Evolutionary conservation across 768 basidiomycete genomes (phyloP).

Genomic region (Amanita rimosa): DNA sequence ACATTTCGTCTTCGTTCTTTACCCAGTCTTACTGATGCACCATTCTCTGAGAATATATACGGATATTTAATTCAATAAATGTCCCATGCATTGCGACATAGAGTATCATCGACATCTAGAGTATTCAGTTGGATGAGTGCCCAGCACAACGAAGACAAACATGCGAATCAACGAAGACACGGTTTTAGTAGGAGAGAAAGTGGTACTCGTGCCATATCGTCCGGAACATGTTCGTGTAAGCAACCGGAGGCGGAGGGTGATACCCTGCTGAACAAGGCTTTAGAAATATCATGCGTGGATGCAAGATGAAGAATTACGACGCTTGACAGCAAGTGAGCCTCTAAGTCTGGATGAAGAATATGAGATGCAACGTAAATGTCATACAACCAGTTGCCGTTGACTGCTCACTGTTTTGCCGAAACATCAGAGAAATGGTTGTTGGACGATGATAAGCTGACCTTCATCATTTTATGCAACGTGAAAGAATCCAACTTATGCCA

Average conservation of each 20-base stretch:
- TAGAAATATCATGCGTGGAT: constrained; percentile 90
- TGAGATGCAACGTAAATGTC: constrained; percentile 69
- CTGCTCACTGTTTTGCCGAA: background rate
- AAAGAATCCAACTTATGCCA: constrained; percentile 6
- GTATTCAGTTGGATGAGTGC: no score
- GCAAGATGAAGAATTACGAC: constrained; percentile 58
- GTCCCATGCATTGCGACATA: no score
- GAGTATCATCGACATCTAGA: no score
- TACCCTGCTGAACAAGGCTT: constrained; percentile 2
- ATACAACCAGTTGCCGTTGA: constrained; percentile 8
- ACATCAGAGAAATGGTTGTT: constrained; percentile 68
- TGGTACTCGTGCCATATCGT: constrained; percentile 77
- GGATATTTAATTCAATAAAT: no score
- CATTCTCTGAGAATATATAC: background rate
- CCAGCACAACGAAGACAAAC: constrained; percentile 1
- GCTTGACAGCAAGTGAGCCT: constrained; percentile 78
- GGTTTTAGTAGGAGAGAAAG: constrained; percentile 50
- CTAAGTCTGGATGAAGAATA: constrained; percentile 73
- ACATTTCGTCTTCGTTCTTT: background rate
- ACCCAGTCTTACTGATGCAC: background rate
- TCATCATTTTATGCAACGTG: constrained; percentile 60
- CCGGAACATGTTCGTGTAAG: constrained; percentile 39
- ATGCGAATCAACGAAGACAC: constrained; percentile 59
- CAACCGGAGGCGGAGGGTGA: constrained; percentile 5
- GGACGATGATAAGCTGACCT: constrained; percentile 87